phyloP scores from a whole-genome alignment of 2,329 filamentous ascomycete genomes.

The Exophiala sp. region DNA sequence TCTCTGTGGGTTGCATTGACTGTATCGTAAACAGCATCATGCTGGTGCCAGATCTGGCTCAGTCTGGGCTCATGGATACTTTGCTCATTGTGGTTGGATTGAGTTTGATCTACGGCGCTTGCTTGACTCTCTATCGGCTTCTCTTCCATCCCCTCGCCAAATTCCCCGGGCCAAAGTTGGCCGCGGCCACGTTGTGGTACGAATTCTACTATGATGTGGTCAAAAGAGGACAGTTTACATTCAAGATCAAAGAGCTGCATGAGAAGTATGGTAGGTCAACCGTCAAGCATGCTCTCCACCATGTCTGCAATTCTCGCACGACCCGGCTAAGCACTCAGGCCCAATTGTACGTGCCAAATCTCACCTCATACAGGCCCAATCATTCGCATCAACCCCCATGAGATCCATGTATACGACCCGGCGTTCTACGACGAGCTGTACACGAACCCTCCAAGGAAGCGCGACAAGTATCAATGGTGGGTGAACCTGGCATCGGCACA shows the following conservation, averaged over 20 bases:
- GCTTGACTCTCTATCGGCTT: slow-evolving; percentile 18
- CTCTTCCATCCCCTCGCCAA: slow-evolving; percentile 24
- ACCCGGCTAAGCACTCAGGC: too few species aligned
- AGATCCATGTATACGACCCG: slow-evolving; percentile 34
- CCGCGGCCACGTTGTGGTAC: slow-evolving; percentile 31
- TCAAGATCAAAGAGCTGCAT: slow-evolving; percentile 35
- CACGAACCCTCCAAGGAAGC: slow-evolving; percentile 21
- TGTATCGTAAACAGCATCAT: too few species aligned
- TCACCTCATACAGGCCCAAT: slow-evolving; percentile 27
- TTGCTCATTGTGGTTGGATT: not conserved
- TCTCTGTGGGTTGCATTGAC: too few species aligned
- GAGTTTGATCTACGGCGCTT: not conserved
- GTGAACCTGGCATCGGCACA: slow-evolving; percentile 19
- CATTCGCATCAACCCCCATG: slow-evolving; percentile 33
- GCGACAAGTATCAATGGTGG: slow-evolving; percentile 29
- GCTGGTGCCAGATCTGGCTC: not conserved
- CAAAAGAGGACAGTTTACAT: slow-evolving; percentile 32
- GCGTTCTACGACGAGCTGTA: slow-evolving; percentile 35
- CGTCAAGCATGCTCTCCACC: too few species aligned
- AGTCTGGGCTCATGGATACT: not conserved
- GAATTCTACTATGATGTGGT: slow-evolving; percentile 36
- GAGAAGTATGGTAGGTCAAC: slow-evolving; percentile 30
- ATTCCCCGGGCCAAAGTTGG: slow-evolving; percentile 32
- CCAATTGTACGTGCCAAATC: not conserved
- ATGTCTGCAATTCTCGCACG: too few species aligned